Percentiles rank a stretch among this genome's conserved stretches.
These are phyloP conservation scores for Cylindrotheca fusiformis DNA, from an alignment of 108 stramenopile genomes.

Conservation along the genomic window DNA sequence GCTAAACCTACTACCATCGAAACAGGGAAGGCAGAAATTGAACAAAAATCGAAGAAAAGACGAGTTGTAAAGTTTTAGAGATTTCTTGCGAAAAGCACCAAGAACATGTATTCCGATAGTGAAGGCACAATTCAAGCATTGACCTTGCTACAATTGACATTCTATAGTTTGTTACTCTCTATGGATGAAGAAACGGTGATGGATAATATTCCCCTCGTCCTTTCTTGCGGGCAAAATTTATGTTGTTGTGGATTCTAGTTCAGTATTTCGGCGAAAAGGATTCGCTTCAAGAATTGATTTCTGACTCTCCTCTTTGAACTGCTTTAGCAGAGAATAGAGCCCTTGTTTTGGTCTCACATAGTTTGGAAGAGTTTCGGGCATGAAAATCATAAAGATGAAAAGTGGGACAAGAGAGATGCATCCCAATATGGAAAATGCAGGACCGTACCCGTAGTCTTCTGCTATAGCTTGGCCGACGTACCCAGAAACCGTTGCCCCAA, in stretches of 20 bases:
- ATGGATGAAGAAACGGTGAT: too few relatives aligned
- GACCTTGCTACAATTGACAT: too few relatives aligned
- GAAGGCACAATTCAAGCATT: too few relatives aligned
- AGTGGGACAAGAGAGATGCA: slow-evolving; percentile 55
- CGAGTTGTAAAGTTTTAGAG: slow-evolving; percentile 10
- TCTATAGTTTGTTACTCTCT: too few relatives aligned
- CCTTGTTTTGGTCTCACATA: slow-evolving; percentile 14
- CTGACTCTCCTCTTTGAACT: slow-evolving; percentile 14
- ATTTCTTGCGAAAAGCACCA: neutral
- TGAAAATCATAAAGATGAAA: slow-evolving; percentile 42
- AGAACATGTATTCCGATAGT: too few relatives aligned
- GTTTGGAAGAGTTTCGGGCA: slow-evolving; percentile 62
- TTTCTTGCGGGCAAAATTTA: too few relatives aligned
- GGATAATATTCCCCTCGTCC: too few relatives aligned
- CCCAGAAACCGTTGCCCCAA: slow-evolving; percentile 68
- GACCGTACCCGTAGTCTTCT: slow-evolving; percentile 59
- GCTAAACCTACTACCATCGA: neutral
- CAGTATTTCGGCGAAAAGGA: slow-evolving; percentile 11
- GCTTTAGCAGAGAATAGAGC: slow-evolving; percentile 1
- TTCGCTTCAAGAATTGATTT: neutral
- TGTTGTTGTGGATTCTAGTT: too few relatives aligned
- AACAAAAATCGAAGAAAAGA: neutral
- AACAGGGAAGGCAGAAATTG: neutral
- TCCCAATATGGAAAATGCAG: slow-evolving; percentile 57
- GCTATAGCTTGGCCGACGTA: slow-evolving; percentile 69